A percentile compares a stretch with the other conserved stretches of the same genome.
phyloP scores from a whole-genome alignment of 805 yeast species.

The Ogataea pignaliae region DNA sequence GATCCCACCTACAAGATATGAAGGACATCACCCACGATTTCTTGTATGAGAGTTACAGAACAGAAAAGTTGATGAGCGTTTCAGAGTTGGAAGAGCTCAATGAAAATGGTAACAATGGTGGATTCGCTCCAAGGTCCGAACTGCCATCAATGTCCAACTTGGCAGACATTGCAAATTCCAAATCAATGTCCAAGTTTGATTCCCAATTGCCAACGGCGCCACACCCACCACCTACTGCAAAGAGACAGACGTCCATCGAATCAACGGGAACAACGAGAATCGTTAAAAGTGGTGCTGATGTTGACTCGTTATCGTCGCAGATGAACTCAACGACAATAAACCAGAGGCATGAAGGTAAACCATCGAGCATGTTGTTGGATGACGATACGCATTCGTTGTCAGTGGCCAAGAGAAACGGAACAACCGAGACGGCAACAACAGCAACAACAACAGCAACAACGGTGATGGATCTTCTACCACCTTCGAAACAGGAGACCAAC shows the following conservation, averaged over 20 bases:
- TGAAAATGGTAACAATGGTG: slow-evolving; percentile 12
- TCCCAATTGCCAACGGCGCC: slow-evolving; percentile 3
- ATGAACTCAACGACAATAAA: slow-evolving; percentile 10
- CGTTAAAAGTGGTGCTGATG: slow-evolving; percentile 5
- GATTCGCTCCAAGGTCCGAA: slow-evolving; percentile 18
- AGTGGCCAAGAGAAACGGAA: no score
- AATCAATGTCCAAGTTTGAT: slow-evolving; percentile 27
- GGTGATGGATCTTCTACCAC: slow-evolving; percentile 10
- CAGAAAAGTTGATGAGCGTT: slow-evolving; percentile 56
- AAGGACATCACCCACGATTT: slow-evolving; percentile 64
- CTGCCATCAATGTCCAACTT: slow-evolving; percentile 61
- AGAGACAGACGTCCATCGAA: slow-evolving; percentile 7
- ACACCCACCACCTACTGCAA: neutral
- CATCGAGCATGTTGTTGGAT: slow-evolving; percentile 8
- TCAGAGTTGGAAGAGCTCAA: slow-evolving; percentile 37
- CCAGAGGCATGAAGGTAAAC: neutral
- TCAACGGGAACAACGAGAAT: slow-evolving; percentile 9
- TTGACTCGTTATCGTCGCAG: slow-evolving; percentile 13
- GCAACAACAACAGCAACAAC: neutral
- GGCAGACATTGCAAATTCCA: slow-evolving; percentile 44
- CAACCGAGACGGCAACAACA: neutral
- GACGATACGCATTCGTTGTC: slow-evolving; percentile 3
- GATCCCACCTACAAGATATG: slow-evolving; percentile 59
- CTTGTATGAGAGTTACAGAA: slow-evolving; percentile 59
- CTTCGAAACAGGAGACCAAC: slow-evolving; percentile 12